phyloP scores from a whole-genome alignment of 2,329 filamentous ascomycete genomes.

The Fusarium piperis region DNA sequence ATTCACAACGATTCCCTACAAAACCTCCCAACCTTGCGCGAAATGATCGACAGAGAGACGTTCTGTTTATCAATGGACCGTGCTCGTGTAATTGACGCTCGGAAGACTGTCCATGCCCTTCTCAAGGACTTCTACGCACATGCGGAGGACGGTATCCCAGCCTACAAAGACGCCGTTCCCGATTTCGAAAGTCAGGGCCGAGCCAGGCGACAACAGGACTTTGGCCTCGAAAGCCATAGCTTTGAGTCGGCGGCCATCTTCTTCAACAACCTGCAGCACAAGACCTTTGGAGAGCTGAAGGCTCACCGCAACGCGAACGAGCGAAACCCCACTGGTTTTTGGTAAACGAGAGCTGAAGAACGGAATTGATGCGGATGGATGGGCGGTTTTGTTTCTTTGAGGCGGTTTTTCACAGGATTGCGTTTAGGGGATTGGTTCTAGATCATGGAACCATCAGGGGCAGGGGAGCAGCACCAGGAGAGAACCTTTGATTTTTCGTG shows the following conservation, averaged over 20 bases:
- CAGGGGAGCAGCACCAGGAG: too few relatives aligned
- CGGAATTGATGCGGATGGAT: neutral
- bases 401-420: neutral
- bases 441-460: neutral
- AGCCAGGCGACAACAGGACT: neutral
- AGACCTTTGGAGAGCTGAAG: neutral
- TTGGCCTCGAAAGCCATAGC: neutral
- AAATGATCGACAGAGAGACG: neutral
- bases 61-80: neutral
- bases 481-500: neutral
- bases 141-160: neutral
- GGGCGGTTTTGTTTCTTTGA: neutral
- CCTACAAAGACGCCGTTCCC: neutral
- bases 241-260: neutral
- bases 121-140: constrained; percentile 2
- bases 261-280: neutral
- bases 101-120: constrained; percentile 11
- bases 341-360: neutral
- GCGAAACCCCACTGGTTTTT: neutral
- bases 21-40: constrained; percentile 31
- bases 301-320: neutral
- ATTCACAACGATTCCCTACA: constrained; percentile 43
- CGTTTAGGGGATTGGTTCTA: neutral
- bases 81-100: constrained; percentile 35
- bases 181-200: constrained; percentile 15